Base-by-base conservation (phyloP, 306 rosid species). In the Cucurbita maxima region DNA sequence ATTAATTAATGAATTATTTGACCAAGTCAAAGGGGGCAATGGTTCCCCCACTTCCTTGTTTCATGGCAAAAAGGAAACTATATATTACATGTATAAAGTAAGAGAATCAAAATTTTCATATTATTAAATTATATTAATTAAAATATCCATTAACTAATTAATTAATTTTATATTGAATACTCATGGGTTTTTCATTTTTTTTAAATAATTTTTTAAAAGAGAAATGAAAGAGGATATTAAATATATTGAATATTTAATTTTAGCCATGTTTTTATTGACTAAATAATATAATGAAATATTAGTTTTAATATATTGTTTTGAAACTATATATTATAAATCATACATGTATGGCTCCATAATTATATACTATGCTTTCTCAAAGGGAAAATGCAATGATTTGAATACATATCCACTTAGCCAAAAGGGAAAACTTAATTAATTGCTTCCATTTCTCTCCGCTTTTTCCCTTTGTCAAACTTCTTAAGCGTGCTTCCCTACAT, bases 401-500 rank as follows among this genome's bases (percentile, higher is more conserved):
- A 43, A 66, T 66, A 66, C 54, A 18, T 16, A 10, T 66, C 72
- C 72, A 66, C 54, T 19, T 66, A 54, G 13, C 18, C 55, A 5
- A 67, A 68, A 68, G 56, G 7, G 19, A 19, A 67, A 14, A 1
- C 15, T 56, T 56, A 19, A 43, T 38, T 40, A 62, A 63, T 45
- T 68, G 56, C 73, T 68, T 68, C 57, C 57, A 68, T 68, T 68
- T 68, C 20, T 68, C 38, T 25, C 6, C 41, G 0, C 36, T 43
- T 45, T 68, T 67, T 67, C 3, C 6, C 6, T 47, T 67, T 67
- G 56, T 67, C 73, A 68, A 45, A 68, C 56, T 68, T 68, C 57
- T 68, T 22, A 68, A 68, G 73, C 73, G 55, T 68, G 73, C 73
- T 68, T 68, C 20, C 47, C 41, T 68, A 45, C 73, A 68, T 45